These are phyloP conservation scores for Lojkania enalia DNA, from an alignment of 2,329 filamentous ascomycete species.

Conservation along the genomic window DNA sequence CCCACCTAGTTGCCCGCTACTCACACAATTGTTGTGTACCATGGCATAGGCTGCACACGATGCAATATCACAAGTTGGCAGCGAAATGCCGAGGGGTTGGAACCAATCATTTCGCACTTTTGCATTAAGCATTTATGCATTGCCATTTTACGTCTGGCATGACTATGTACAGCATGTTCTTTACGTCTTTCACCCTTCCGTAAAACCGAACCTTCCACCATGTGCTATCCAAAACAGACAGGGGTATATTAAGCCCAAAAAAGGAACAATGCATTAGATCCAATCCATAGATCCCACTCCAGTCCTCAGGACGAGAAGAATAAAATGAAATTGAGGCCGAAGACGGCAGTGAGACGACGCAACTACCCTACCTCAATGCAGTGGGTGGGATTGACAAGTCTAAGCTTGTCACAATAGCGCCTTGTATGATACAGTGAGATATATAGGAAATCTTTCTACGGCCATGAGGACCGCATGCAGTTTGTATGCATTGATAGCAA, in stretches of 20 bases:
- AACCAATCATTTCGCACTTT: too few species aligned
- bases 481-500: slow-evolving; percentile 1
- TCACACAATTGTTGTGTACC: too few species aligned
- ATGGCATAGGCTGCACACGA: too few species aligned
- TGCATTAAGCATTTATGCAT: slow-evolving; percentile 3
- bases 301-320: slow-evolving; percentile 28
- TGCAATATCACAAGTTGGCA: too few species aligned
- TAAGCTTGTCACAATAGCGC: slow-evolving; percentile 14
- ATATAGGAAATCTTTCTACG: slow-evolving; percentile 6
- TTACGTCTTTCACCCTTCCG: background rate
- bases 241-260: slow-evolving; percentile 22
- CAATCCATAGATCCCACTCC: slow-evolving; percentile 25
- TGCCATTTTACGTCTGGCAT: slow-evolving; percentile 1
- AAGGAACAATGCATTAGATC: slow-evolving; percentile 35
- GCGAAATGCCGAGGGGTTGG: too few species aligned
- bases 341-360: too few species aligned
- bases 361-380: slow-evolving; percentile 11
- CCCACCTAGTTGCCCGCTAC: too few species aligned
- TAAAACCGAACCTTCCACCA: background rate
- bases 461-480: background rate
- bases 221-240: background rate
- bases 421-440: slow-evolving; percentile 14
- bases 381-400: slow-evolving; percentile 11
- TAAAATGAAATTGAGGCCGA: slow-evolving; percentile 10
- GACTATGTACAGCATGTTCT: slow-evolving; percentile 4